Base-by-base conservation (phyloP, 1,139 yeast species). In the Kodamaea derodonti region DNA sequence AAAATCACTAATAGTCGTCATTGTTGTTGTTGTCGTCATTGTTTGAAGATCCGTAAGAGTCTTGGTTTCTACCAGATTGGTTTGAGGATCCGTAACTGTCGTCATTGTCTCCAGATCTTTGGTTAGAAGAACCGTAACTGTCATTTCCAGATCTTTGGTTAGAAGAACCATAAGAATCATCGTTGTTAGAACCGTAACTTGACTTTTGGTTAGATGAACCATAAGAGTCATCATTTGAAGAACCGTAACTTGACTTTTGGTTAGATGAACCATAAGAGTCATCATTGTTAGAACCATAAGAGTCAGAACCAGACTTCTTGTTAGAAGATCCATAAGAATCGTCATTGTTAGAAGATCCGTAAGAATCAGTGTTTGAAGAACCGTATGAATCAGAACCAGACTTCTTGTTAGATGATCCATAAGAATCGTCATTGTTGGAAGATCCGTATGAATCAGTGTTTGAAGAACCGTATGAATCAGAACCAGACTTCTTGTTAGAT, bases 101-200 rank as follows among this genome's bases (percentile, higher is more conserved):
- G 31, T 33, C 28, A 12, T 20, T 14, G 34, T 37, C 22, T 7
- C 22, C 22, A n/a, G n/a, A n/a, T 18, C 22, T 18, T 18, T 18
- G 22, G 20, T 45, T 28, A 17, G 43, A 39, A 24, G 39, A 38
- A n/a, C 37, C 41, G 35, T 38, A 40, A 29, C 29, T 32, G 17
- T 30, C 32, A 30, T 29, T 30, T 38, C 9, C 6, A 18, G 22
- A 18, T 7, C 22, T 9, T 6, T 18, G 9, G 34, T 39, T 41
- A 7, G 48, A 40, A 10, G 48, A 41, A 12, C 51, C 48, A 31
- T 47, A 44, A 8, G 41, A 35, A 34, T 45, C 46, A 27, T 30
- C 24, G 33, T 39, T 35, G 8, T 39, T 33, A 11, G 50, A 43
- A 13, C 49, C 52, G 35, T 40, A 46, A 4, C 9, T 18, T 7